These are phyloP conservation scores for Leccinum griseonigrum DNA, from an alignment of 1,284 basidiomycete species.

Conservation along the genomic window DNA sequence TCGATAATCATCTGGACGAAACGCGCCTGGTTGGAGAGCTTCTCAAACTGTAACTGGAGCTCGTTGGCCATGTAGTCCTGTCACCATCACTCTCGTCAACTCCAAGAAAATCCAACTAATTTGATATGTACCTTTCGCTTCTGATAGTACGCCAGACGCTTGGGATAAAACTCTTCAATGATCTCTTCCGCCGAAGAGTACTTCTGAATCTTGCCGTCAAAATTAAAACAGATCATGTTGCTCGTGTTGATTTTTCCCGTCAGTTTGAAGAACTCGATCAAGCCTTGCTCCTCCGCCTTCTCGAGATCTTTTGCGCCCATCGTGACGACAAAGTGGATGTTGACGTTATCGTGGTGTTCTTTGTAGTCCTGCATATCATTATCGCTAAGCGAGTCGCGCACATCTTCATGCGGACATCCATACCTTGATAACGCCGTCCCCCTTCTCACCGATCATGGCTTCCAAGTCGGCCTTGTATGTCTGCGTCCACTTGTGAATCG, in stretches of 20 bases:
- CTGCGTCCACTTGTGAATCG: slow-evolving; percentile 95
- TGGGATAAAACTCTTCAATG: slow-evolving; percentile 90
- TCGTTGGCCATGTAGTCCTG: slow-evolving; percentile 88
- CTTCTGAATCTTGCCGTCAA: slow-evolving; percentile 95
- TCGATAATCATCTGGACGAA: slow-evolving; percentile 97
- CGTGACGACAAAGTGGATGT: slow-evolving; percentile 88
- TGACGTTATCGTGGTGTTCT: slow-evolving; percentile 92
- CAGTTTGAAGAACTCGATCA: slow-evolving; percentile 92
- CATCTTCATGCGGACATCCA: slow-evolving; percentile 29
- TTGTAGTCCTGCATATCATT: slow-evolving; percentile 75
- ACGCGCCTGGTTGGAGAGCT: slow-evolving; percentile 91
- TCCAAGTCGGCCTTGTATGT: slow-evolving; percentile 92
- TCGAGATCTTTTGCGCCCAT: slow-evolving; percentile 82
- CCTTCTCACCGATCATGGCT: slow-evolving; percentile 72
- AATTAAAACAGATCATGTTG: slow-evolving; percentile 99
- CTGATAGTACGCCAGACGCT: slow-evolving; percentile 89
- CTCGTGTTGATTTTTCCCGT: slow-evolving; percentile 79
- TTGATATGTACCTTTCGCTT: slow-evolving; percentile 75
- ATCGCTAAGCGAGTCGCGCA: background rate
- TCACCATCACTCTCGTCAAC: background rate
- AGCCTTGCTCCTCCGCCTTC: slow-evolving; percentile 86
- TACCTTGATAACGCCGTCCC: slow-evolving; percentile 66
- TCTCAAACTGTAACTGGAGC: slow-evolving; percentile 82
- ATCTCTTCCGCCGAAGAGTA: slow-evolving; percentile 92
- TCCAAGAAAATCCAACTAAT: background rate